Evolutionary conservation across 2,329 filamentous ascomycete species (phyloP), one percentile per base, ranked within the genome.

Genomic region (Phaeoacremonium minimum): DNA sequence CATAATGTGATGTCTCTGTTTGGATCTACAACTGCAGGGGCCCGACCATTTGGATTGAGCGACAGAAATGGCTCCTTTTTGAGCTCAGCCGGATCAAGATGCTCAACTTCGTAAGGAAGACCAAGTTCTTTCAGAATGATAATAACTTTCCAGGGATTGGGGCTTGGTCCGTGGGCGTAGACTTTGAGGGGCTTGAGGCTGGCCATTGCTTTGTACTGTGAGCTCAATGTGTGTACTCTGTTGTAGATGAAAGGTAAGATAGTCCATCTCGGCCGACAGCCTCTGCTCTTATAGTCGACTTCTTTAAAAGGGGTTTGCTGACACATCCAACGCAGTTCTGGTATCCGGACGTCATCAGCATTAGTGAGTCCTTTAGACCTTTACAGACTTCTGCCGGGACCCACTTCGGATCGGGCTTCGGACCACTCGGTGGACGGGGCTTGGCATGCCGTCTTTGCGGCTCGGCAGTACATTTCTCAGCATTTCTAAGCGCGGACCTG

Each of bases 1-100:
- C 66, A 73, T 28, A 67, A 52, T 1, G 56, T 58, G 28, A 72
- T 50, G 35, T 57, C 59, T 35, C 66, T 69, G 20, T 61, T 59
- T 16, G 63, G 60, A 37, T 72, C 67, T 38, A 69, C 52, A 26
- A 71, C 49, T 19, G 62, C 58, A 3, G 60, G 64, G 3, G 64
- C 35, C n/a, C 26, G 30, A 5, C 36, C 40, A n/a, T 37, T 39
- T 4, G 36, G 36, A 28, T 42, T 42, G 28, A 38, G 3, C 12
- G 36, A 18, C n/a, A 31, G 32, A 28, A 38, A 42, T 13, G 36
- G 35, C 15, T 19, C 20, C 15, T 38, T 36, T 30, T 38, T 38
- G 11, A 42, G 19, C 4, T 42, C 28, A 15, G 30, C 28, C 11
- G 36, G 36, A 4, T 18, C 22, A 22, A 35, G 9, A 13, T 37